Conservation (phyloP, 2,329 filamentous ascomycete genomes). For the Colletotrichum tanaceti region DNA sequence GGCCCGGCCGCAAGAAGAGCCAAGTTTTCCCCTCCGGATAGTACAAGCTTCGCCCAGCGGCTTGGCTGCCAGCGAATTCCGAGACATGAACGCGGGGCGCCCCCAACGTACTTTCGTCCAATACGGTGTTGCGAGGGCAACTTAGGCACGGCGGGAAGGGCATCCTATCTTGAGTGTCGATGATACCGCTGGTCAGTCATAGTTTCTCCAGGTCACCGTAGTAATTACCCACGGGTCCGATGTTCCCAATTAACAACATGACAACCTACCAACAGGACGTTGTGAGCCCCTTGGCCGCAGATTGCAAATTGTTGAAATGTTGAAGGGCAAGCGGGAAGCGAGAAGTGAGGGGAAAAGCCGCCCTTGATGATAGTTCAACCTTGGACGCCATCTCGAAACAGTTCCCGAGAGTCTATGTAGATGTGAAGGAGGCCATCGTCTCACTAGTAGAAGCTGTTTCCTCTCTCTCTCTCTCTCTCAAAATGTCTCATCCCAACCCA, state of each 20-base stretch:
- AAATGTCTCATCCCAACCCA: conserved; percentile 22
- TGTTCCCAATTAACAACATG: conserved; percentile 30
- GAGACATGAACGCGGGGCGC: not conserved
- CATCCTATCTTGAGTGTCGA: conserved; percentile 13
- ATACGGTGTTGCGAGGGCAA: not conserved
- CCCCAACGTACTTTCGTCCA: too few relatives aligned
- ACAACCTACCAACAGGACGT: conserved; percentile 1
- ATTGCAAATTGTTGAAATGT: conserved; percentile 7
- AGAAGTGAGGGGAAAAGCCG: conserved; percentile 10
- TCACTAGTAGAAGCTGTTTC: not conserved
- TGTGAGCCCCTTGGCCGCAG: conserved; percentile 16
- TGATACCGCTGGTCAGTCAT: not conserved
- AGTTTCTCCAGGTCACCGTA: not conserved
- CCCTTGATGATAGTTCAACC: conserved; percentile 30
- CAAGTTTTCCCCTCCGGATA: not conserved
- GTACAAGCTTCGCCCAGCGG: conserved; percentile 30
- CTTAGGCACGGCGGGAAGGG: conserved; percentile 25
- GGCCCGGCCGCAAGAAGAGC: not conserved
- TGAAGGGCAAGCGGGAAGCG: not conserved
- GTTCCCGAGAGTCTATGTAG: conserved; percentile 35
- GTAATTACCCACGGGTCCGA: not conserved
- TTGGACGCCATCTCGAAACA: conserved; percentile 20
- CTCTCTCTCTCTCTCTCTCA: too few relatives aligned
- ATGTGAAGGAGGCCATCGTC: conserved; percentile 11
- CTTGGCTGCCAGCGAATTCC: not conserved